Evolutionary conservation across 352 stramenopile genomes (phyloP).

Genomic region (Detonula confervacea): DNA sequence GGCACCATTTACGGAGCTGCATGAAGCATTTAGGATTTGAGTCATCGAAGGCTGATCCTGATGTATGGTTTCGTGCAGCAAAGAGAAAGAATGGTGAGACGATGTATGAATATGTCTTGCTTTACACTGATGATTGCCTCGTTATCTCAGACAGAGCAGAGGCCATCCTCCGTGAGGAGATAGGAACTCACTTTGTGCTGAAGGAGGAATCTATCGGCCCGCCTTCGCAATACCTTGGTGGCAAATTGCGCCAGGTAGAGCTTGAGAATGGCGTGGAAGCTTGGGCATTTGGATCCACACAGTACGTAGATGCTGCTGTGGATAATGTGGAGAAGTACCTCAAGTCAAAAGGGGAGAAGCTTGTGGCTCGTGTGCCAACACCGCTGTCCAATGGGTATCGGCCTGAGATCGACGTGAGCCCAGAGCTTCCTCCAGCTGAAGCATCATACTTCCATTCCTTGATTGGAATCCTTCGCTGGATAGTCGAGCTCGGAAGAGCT

Average conservation of each 20-base stretch:
- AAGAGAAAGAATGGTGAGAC: not conserved
- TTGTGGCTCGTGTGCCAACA: not conserved
- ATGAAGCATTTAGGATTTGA: slow-evolving; percentile 17
- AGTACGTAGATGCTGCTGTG: slow-evolving; percentile 53
- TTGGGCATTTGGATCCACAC: slow-evolving; percentile 57
- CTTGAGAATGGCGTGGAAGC: slow-evolving; percentile 47
- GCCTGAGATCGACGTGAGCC: slow-evolving; percentile 59
- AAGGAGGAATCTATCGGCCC: slow-evolving; percentile 15
- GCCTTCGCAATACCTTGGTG: not conserved
- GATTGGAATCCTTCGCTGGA: slow-evolving; percentile 55
- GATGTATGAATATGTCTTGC: slow-evolving; percentile 20
- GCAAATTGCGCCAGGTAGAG: slow-evolving; percentile 35
- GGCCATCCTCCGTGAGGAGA: slow-evolving; percentile 6
- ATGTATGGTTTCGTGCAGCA: slow-evolving; percentile 16
- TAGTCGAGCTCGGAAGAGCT: slow-evolving; percentile 33
- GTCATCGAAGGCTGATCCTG: slow-evolving; percentile 10
- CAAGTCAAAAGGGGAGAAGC: not conserved
- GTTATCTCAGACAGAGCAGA: slow-evolving; percentile 18
- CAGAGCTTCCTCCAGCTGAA: slow-evolving; percentile 28
- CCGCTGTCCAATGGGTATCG: slow-evolving; percentile 32
- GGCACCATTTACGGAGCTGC: slow-evolving; percentile 18
- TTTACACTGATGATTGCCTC: slow-evolving; percentile 20
- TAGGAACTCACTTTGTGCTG: slow-evolving; percentile 13
- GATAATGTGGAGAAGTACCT: slow-evolving; percentile 53
- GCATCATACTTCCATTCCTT: slow-evolving; percentile 46